Conservation (phyloP, 441 rosid genomes). For the Erodium moschatum region DNA sequence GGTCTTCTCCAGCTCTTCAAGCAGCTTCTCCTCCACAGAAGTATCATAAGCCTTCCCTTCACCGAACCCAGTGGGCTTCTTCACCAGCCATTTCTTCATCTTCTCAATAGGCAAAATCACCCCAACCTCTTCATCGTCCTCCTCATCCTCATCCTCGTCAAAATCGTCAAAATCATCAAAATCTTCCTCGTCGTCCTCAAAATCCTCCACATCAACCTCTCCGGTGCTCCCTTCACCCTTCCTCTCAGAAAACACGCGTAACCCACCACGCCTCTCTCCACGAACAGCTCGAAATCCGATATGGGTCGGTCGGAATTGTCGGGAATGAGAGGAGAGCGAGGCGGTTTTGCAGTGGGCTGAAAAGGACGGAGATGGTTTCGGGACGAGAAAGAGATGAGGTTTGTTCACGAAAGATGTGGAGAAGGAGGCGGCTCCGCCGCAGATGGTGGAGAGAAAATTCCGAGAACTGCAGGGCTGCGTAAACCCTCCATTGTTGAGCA, state of each 20-base stretch:
- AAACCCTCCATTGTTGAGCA: slow-evolving; percentile 4
- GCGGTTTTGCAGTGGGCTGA: slow-evolving; percentile 6
- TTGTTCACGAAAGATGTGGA: neutral
- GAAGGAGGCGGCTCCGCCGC: neutral
- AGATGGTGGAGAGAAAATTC: neutral
- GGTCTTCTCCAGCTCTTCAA: slow-evolving; percentile 59
- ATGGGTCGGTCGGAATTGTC: slow-evolving; percentile 19
- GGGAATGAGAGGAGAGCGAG: slow-evolving; percentile 20
- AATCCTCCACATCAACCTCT: slow-evolving; percentile 24
- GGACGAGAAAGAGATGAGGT: neutral
- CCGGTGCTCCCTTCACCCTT: slow-evolving; percentile 20
- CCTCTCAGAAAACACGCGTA: slow-evolving; percentile 19
- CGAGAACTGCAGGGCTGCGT: neutral
- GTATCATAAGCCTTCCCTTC: slow-evolving; percentile 64
- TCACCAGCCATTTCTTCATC: slow-evolving; percentile 63
- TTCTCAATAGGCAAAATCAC: slow-evolving; percentile 39
- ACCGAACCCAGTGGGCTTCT: slow-evolving; percentile 66
- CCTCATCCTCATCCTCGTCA: slow-evolving; percentile 29
- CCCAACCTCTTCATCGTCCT: slow-evolving; percentile 29
- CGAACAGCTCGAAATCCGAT: slow-evolving; percentile 9
- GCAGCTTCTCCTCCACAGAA: slow-evolving; percentile 58
- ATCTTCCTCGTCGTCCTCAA: slow-evolving; percentile 20
- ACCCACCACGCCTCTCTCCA: slow-evolving; percentile 17
- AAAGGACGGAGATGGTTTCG: neutral
- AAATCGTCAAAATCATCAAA: slow-evolving; percentile 17